Evolutionary conservation across 208 protist species (phyloP), one percentile per base, ranked within the genome.

Genomic region (Acanthamoeba royreba): DNA sequence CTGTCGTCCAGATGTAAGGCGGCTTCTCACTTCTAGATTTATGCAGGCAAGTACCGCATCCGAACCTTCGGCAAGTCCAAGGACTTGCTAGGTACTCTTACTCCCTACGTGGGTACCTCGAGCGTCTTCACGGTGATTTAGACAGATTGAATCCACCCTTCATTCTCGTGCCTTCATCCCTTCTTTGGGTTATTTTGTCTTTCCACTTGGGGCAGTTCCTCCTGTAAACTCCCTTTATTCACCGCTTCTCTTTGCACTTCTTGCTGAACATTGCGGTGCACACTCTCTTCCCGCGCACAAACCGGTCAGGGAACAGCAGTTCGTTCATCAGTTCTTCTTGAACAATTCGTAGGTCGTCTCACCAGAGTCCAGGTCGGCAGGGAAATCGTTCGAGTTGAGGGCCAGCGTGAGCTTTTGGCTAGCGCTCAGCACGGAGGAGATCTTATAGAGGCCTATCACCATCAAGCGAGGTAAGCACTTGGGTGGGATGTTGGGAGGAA

Each of bases 1-100:
- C 46, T 92, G 58, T 66, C 90, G 52, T 58, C 46, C 93, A 28
- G 47, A 25, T 83, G 25, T 13, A 31, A 17, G 9, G 2, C 3
- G 4, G 42, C 42, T 45, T 85, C 19, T n/a, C 66, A 0, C 66
- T 33, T 4, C 7, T 2, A 9, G 7, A 43, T 43, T 31, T 43
- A 1, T 83, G n/a, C 74, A 85, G 74, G 74, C 74, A 53, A 49
- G 74, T 92, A 92, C 87, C 53, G 87, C n/a, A 92, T 92, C 58
- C 43, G 87, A 28, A 92, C 87, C 89, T 93, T 66, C 33, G 89
- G 89, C 61, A 58, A 79, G 43, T 79, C 66, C 28, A 93, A 93
- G 89, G 58, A 77, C 17, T 22, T 93, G 22, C 35, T 85, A 22
- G 63, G 61, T n/a, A 22, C 49, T 46, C 35, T 25, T 33, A 93